phyloP scores from a whole-genome alignment of 2,329 filamentous ascomycete genomes.

The Aspergillus ochraceoroseus region DNA sequence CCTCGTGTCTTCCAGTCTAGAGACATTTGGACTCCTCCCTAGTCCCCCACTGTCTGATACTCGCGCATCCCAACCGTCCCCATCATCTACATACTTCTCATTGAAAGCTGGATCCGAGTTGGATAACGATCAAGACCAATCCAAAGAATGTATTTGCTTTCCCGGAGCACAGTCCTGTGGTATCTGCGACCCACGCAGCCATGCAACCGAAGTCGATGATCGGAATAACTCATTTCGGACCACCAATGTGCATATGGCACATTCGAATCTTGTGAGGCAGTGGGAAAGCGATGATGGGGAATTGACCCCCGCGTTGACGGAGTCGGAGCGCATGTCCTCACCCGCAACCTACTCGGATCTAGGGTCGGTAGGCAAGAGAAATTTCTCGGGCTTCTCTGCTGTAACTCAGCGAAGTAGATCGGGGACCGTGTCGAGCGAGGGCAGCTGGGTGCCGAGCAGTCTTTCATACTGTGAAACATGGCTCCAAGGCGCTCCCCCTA shows the following conservation, averaged over 20 bases:
- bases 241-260: conserved; percentile 33
- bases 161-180: conserved; percentile 13
- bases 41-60: conserved; percentile 38
- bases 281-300: conserved; percentile 21
- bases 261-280: conserved; percentile 31
- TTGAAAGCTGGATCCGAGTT: conserved; percentile 19
- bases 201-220: conserved; percentile 9
- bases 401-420: conserved; percentile 30
- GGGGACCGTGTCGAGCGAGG: conserved; percentile 35
- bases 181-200: conserved; percentile 18
- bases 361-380: conserved; percentile 13
- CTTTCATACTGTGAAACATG: conserved; percentile 38
- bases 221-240: conserved; percentile 17
- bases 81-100: conserved; percentile 29
- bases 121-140: conserved; percentile 15
- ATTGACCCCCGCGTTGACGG: conserved; percentile 11
- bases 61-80: conserved; percentile 24
- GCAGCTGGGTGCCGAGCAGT: conserved; percentile 37
- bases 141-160: conserved; percentile 11
- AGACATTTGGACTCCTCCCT: conserved; percentile 35
- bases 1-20: conserved; percentile 28
- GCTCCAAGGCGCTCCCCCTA: conserved; percentile 37
- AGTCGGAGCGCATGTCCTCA: conserved; percentile 14
- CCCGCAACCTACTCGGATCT: conserved; percentile 15
- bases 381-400: conserved; percentile 21